Evolutionary conservation across 768 basidiomycete species (phyloP).

Genomic region (Phanerochaete carnosa): DNA sequence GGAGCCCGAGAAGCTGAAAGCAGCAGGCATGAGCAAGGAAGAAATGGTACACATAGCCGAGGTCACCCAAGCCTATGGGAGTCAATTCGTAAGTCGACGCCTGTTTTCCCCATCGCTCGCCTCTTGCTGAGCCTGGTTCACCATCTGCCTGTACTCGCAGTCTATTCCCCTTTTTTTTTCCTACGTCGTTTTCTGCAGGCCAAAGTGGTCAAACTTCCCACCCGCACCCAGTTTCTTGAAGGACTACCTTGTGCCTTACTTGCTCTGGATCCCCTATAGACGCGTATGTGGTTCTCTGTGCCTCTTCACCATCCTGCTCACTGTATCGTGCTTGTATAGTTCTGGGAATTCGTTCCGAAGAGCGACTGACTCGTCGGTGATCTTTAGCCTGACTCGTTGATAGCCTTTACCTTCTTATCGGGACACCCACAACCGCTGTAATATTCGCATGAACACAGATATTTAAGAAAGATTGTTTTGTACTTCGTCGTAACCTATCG

Average conservation of each 20-base stretch:
- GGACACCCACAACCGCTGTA: too few relatives aligned
- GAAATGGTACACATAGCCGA: conserved; percentile 12
- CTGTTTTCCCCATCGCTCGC: too few relatives aligned
- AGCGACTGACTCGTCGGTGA: too few relatives aligned
- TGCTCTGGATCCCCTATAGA: conserved; percentile 6
- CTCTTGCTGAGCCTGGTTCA: too few relatives aligned
- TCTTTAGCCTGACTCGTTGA: too few relatives aligned
- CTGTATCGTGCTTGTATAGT: not conserved
- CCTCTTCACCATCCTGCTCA: too few relatives aligned
- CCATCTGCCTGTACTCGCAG: too few relatives aligned
- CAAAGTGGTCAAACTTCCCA: conserved; percentile 9
- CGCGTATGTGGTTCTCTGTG: not conserved
- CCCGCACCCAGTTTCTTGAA: conserved; percentile 10
- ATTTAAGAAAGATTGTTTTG: too few relatives aligned
- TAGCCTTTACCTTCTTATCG: too few relatives aligned
- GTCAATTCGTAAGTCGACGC: not conserved
- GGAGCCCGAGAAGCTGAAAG: conserved; percentile 12
- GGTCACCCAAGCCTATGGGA: conserved; percentile 4
- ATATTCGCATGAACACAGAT: too few relatives aligned
- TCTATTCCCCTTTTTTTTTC: too few relatives aligned
- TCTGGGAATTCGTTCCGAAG: conserved; percentile 13
- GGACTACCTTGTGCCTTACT: conserved; percentile 5
- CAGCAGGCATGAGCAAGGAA: conserved; percentile 8
- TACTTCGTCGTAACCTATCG: too few relatives aligned
- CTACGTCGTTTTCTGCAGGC: not conserved